Conservation (phyloP, 2,329 filamentous ascomycete genomes). For the Tolypocladium album region DNA sequence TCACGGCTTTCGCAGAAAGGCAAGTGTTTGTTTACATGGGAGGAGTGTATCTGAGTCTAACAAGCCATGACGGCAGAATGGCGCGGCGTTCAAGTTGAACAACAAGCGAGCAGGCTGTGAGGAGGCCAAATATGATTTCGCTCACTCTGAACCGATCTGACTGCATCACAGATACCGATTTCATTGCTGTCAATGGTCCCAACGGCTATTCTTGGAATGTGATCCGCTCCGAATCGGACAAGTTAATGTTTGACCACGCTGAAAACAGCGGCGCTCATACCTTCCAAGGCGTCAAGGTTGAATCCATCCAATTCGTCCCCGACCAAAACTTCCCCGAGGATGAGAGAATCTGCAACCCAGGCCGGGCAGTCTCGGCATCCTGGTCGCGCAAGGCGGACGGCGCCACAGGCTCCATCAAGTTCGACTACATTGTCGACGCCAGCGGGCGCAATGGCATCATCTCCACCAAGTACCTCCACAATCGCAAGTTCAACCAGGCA, state of each 20-base stretch:
- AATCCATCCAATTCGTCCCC: constrained; percentile 17
- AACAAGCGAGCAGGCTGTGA: too few species aligned
- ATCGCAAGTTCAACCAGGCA: constrained; percentile 32
- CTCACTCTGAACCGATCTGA: too few species aligned
- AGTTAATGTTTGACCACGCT: constrained; percentile 33
- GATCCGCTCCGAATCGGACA: constrained; percentile 32
- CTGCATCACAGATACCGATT: constrained; percentile 26
- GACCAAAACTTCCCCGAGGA: neutral
- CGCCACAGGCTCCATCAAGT: constrained; percentile 26
- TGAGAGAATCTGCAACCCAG: constrained; percentile 8
- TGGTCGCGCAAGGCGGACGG: constrained; percentile 21
- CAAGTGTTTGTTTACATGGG: too few species aligned
- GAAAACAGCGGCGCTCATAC: constrained; percentile 24
- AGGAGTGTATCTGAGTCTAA: too few species aligned
- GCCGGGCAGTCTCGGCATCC: constrained; percentile 22
- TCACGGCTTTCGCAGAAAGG: too few species aligned
- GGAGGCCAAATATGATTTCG: too few species aligned
- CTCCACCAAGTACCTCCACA: constrained; percentile 37
- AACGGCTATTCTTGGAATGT: constrained; percentile 32
- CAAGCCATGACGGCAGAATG: too few species aligned
- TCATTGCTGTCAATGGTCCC: constrained; percentile 26
- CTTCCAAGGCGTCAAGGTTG: constrained; percentile 28
- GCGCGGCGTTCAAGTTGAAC: too few species aligned
- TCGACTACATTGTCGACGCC: constrained; percentile 38
- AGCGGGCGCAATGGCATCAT: constrained; percentile 33